Evolutionary conservation across 1,284 basidiomycete species (phyloP).

Genomic region (Porodaedalea pini): DNA sequence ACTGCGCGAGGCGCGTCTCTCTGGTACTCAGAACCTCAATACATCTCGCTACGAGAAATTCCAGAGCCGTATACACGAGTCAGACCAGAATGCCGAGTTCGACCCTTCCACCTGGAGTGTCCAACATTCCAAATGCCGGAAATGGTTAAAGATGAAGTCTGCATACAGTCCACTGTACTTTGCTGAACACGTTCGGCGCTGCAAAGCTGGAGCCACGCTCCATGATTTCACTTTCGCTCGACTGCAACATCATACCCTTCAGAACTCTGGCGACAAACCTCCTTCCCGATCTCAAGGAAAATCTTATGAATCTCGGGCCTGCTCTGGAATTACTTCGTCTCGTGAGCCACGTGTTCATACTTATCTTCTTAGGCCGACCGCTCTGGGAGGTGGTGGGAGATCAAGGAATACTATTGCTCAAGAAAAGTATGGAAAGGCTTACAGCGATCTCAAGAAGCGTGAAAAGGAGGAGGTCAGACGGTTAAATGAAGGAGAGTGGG

Average conservation of each 20-base stretch:
- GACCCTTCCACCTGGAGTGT: background rate
- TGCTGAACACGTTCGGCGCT: background rate
- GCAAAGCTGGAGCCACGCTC: background rate
- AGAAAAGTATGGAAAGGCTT: background rate
- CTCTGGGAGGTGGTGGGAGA: background rate
- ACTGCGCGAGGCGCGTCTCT: background rate
- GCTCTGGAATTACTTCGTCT: background rate
- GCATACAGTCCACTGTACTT: background rate
- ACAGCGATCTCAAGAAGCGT: background rate
- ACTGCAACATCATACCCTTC: too few species aligned
- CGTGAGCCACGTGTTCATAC: background rate
- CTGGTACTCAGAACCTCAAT: background rate
- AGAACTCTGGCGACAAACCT: too few species aligned
- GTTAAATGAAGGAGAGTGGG: background rate
- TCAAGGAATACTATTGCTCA: background rate
- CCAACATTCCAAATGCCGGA: background rate
- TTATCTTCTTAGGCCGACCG: background rate
- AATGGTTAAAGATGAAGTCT: background rate
- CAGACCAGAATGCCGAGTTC: background rate
- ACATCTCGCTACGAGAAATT: background rate
- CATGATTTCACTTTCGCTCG: background rate
- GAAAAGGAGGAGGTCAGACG: background rate
- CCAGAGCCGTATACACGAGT: background rate
- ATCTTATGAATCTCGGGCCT: background rate
- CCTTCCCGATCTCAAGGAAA: too few species aligned